These are phyloP conservation scores for Cryphonectria japonica DNA, from an alignment of 2,329 filamentous ascomycete species.

Conservation along the genomic window DNA sequence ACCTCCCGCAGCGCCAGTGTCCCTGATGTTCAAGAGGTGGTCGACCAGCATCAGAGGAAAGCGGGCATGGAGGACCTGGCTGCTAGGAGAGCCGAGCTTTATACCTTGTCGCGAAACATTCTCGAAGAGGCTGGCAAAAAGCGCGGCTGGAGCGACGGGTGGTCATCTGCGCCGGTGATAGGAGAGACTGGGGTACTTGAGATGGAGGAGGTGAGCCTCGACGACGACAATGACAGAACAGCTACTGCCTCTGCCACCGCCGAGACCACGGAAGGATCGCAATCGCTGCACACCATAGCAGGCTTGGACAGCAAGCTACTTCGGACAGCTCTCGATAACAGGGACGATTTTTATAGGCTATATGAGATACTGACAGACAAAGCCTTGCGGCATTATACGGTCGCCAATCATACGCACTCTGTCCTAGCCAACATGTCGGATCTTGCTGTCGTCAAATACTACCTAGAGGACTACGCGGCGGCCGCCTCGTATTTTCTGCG, in stretches of 20 bases:
- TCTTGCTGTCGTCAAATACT: constrained; percentile 81
- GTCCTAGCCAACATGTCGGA: constrained; percentile 81
- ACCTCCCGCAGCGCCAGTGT: constrained; percentile 40
- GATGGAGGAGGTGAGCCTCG: constrained; percentile 63
- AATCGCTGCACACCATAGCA: constrained; percentile 36
- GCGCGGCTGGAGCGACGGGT: constrained; percentile 76
- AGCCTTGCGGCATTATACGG: constrained; percentile 79
- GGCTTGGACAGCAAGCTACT: constrained; percentile 63
- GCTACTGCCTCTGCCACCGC: constrained; percentile 35
- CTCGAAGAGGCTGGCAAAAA: constrained; percentile 74
- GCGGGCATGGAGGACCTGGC: constrained; percentile 79
- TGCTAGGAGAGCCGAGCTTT: constrained; percentile 79
- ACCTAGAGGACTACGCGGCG: constrained; percentile 71
- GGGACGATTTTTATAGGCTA: constrained; percentile 66
- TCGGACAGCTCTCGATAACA: constrained; percentile 62
- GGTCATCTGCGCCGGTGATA: constrained; percentile 63
- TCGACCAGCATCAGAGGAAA: constrained; percentile 47
- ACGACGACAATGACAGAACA: constrained; percentile 48
- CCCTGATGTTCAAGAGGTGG: constrained; percentile 43
- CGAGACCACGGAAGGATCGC: neutral
- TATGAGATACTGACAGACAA: constrained; percentile 83
- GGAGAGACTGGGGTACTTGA: constrained; percentile 48
- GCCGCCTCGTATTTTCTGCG: constrained; percentile 79
- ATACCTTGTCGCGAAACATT: constrained; percentile 77
- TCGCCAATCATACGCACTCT: constrained; percentile 77